Evolutionary conservation across 225 moss, liverwort and hornwort species (phyloP), one percentile per base, ranked within the genome.

Genomic region (Ulota crispa): DNA sequence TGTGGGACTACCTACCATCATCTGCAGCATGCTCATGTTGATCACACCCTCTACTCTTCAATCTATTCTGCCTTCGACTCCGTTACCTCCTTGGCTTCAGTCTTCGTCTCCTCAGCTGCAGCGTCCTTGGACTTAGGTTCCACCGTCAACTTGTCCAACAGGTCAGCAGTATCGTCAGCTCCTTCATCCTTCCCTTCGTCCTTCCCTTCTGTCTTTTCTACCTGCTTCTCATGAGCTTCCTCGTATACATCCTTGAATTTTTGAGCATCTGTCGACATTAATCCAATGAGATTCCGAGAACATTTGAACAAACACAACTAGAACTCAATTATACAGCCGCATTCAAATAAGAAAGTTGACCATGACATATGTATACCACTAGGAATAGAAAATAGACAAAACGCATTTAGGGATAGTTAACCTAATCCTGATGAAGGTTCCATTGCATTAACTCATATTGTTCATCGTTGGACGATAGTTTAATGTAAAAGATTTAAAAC

Each of bases 241-340:
- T 97, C 97, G 9, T 89, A 97, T 31, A 88, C 91, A 75, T 89
- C 84, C 86, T 94, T 97, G 62, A 98, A 98, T 72, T 94, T 98
- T 78, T 94, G 95, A 28, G 97, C 97, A 63, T 85, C 96, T 96
- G 83, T 67, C 20, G 4, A 27, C 21, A 70, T 0, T 20, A 39
- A 23, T 20, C 13, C 73, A 27, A 64, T 72, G 24, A 24, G 50
- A 50, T 16, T 18, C 50, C 50, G 50, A 50, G 15, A 59, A 59
- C 19, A 21, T 2, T 45, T 18, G 2, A 24, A 66, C 13, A 56
- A 1, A 14, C 27, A 55, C 28, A 36, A 24, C 53, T 39, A 14
- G 34, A n/a, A 7, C 26, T 36, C 13, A 0, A 57, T 0, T 47
- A 7, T 2, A 21, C 9, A 50, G 50, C 5, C 50, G 18, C 50